Base-by-base conservation (phyloP, 176 grass and related monocot species). In the Oryza glumipatula region DNA sequence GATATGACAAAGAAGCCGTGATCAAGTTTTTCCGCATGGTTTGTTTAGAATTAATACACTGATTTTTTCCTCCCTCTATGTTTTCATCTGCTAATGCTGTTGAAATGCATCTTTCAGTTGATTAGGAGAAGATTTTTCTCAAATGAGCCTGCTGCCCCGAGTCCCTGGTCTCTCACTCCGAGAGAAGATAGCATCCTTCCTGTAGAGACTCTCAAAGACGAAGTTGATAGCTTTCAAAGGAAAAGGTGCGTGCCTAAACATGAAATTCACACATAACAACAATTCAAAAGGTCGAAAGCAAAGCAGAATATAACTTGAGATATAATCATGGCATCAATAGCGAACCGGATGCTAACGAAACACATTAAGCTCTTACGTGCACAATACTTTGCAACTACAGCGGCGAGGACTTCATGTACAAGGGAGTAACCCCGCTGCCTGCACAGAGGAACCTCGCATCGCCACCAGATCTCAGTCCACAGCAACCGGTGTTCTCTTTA, bases 21-120 rank as follows among this genome's bases (percentile, higher is more conserved):
- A 96, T 87, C 75, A 99, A 99, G 72, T 96, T 99, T 86, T 99
- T 99, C 65, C 87, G 81, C 79, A 94, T 94, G 94, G 96, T 99
- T 46, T 67, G 85, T 92, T 61, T 86, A 16, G 9, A 84, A 60
- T 11, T 36, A 15, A 38, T 89, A 19, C 7, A 70, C 74, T 48
- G 49, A 43, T 64, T 73, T 73, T 21, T 87, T 78, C 75, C 5
- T 23, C 1, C 9, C 8, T 63, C 69, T 30, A 67, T 77, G 16
- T 77, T 56, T 74, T 81, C 38, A 87, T 65, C n/a, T 56, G 11
- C 44, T 86, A 74, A 70, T 79, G 22, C 54, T 87, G 22, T 58
- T 68, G 24, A 74, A 69, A 19, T 51, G 23, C 49, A 77, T 80
- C 65, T 88, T 96, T 84, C 91, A 96, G 96, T 88, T 99, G 64